Percentiles rank a stretch among this genome's conserved stretches.
These are phyloP conservation scores for Candida insectorum DNA, from an alignment of 805 yeast genomes.

Conservation along the genomic window DNA sequence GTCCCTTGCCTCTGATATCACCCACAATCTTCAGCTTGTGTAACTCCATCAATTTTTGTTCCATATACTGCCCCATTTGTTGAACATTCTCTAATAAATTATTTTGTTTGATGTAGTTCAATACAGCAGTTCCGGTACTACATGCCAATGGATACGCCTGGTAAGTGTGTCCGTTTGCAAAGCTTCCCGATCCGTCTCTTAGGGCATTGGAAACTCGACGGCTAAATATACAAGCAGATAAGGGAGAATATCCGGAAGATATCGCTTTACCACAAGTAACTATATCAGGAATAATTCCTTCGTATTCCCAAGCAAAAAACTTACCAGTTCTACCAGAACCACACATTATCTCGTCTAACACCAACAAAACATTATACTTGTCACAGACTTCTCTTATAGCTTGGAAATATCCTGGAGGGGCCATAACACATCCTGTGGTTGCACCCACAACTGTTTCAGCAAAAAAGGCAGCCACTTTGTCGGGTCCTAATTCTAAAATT, in stretches of 20 bases:
- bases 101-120: constrained; percentile 26
- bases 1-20: constrained; percentile 58
- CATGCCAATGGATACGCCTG: constrained; percentile 48
- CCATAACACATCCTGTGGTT: constrained; percentile 37
- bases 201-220: not conserved
- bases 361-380: constrained; percentile 48
- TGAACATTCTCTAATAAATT: constrained; percentile 40
- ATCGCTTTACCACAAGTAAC: constrained; percentile 48
- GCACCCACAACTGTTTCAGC: constrained; percentile 49
- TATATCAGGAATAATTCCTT: constrained; percentile 45
- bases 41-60: constrained; percentile 28
- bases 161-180: constrained; percentile 50
- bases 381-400: constrained; percentile 46
- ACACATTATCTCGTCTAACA: constrained; percentile 57
- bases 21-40: constrained; percentile 32
- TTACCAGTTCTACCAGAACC: constrained; percentile 52
- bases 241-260: constrained; percentile 46
- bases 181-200: constrained; percentile 22
- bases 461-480: constrained; percentile 40
- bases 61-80: constrained; percentile 42
- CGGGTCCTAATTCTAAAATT: constrained; percentile 41
- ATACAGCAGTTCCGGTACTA: constrained; percentile 45
- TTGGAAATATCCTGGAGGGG: constrained; percentile 36
- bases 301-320: constrained; percentile 46
- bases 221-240: constrained; percentile 31